A percentile compares a stretch with the other conserved stretches of the same genome.
Conservation (phyloP, 108 stramenopile species). For the Parmales sp. region DNA sequence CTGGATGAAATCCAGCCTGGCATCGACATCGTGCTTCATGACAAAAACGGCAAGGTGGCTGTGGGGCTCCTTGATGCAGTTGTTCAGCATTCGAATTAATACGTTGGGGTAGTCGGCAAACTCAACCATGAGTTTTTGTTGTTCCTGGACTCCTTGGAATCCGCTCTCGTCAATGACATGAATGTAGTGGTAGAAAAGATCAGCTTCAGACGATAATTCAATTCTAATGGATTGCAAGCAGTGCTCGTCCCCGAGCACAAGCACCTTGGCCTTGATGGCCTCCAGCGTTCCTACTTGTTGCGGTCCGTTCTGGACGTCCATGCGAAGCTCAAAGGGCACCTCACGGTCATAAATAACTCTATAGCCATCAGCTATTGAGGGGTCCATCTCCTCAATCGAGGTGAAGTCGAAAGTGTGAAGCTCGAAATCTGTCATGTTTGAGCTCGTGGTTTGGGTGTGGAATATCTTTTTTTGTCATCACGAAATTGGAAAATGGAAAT, state of each 20-base stretch:
- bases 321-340: constrained; percentile 41
- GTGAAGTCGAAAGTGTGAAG: constrained; percentile 27
- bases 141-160: not conserved
- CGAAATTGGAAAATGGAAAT: too few relatives aligned
- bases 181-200: constrained; percentile 49
- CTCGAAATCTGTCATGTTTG: constrained; percentile 12
- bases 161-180: constrained; percentile 30
- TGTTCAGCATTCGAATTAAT: constrained; percentile 43
- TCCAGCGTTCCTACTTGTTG: constrained; percentile 48
- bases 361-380: constrained; percentile 33
- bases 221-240: constrained; percentile 25
- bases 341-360: constrained; percentile 39
- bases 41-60: constrained; percentile 48
- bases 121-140: constrained; percentile 40
- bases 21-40: constrained; percentile 40
- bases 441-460: too few relatives aligned
- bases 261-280: constrained; percentile 51
- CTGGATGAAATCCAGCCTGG: constrained; percentile 57
- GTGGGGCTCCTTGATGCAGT: constrained; percentile 51
- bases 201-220: constrained; percentile 43
- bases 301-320: constrained; percentile 30
- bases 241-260: constrained; percentile 36
- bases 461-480: too few relatives aligned
- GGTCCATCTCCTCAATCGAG: constrained; percentile 33
- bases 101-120: constrained; percentile 50